These are phyloP conservation scores for Cairneyella variabilis DNA, from an alignment of 495 filamentous ascomycete species.

Conservation along the genomic window DNA sequence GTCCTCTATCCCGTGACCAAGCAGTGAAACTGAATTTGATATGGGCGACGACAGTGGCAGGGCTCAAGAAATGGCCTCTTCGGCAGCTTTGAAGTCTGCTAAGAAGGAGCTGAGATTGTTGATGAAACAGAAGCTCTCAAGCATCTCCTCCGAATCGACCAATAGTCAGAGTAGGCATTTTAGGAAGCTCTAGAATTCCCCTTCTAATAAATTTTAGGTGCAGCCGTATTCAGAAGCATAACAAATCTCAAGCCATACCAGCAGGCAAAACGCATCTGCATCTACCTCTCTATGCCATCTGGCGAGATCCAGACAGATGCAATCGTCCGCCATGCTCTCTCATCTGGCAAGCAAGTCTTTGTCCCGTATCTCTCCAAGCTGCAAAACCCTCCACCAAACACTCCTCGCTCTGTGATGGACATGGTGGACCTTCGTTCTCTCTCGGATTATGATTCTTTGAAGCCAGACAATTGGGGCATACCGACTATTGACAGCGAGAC, in stretches of 20 bases:
- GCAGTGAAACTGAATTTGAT: neutral
- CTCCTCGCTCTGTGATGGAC: slow-evolving; percentile 73
- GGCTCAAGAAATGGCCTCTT: neutral
- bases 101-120: slow-evolving; percentile 70
- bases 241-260: slow-evolving; percentile 46
- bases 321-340: slow-evolving; percentile 78
- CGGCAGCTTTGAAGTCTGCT: slow-evolving; percentile 37
- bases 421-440: slow-evolving; percentile 77
- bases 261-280: slow-evolving; percentile 66
- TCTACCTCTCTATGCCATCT: slow-evolving; percentile 89
- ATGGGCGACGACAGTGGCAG: no score
- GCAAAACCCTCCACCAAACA: slow-evolving; percentile 24
- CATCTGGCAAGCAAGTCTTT: slow-evolving; percentile 76
- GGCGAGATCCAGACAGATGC: slow-evolving; percentile 77
- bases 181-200: slow-evolving; percentile 9
- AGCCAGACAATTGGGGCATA: slow-evolving; percentile 87
- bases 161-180: slow-evolving; percentile 57
- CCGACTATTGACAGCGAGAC: slow-evolving; percentile 66
- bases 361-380: slow-evolving; percentile 79
- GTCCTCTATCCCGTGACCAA: no score
- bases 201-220: slow-evolving; percentile 44
- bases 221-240: slow-evolving; percentile 45
- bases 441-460: slow-evolving; percentile 69
- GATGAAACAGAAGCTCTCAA: slow-evolving; percentile 61
- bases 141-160: slow-evolving; percentile 53